phyloP scores from a whole-genome alignment of 225 moss, liverwort and hornwort genomes.

The Asterella californica region DNA sequence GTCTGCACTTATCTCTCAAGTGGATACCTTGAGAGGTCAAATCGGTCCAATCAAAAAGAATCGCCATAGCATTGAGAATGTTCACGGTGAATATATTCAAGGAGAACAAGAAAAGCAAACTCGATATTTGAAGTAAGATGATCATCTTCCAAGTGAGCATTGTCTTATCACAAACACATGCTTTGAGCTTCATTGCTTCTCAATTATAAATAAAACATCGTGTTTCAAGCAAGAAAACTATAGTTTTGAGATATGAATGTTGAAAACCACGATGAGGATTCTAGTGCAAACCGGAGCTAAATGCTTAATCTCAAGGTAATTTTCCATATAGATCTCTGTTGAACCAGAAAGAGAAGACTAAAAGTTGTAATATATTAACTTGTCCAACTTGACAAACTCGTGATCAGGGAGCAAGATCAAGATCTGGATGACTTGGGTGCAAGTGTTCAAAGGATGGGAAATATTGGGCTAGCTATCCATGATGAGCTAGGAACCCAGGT shows the following conservation, averaged over 20 bases:
- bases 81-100: conserved; percentile 31
- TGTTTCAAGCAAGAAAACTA: not conserved
- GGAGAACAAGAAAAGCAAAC: conserved; percentile 35
- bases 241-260: not conserved
- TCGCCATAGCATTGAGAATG: conserved; percentile 14
- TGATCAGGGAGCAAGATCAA: conserved; percentile 63
- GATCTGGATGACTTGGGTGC: conserved; percentile 56
- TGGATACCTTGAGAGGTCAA: conserved; percentile 5
- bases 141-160: not conserved
- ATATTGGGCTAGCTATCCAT: conserved; percentile 76
- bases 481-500: conserved; percentile 69
- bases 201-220: too few species aligned
- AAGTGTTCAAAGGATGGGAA: conserved; percentile 54
- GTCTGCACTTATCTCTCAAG: conserved; percentile 16
- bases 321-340: not conserved
- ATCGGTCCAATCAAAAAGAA: not conserved
- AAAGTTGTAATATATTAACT: too few species aligned
- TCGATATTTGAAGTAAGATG: conserved; percentile 33
- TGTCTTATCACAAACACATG: too few species aligned
- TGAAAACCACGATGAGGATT: not conserved
- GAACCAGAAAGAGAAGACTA: not conserved
- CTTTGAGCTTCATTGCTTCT: too few species aligned
- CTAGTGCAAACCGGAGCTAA: not conserved
- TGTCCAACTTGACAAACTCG: not conserved
- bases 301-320: not conserved